Evolutionary conservation across 768 basidiomycete genomes (phyloP), one percentile per base, ranked within the genome.

Genomic region (Cystofilobasidium ferigula): DNA sequence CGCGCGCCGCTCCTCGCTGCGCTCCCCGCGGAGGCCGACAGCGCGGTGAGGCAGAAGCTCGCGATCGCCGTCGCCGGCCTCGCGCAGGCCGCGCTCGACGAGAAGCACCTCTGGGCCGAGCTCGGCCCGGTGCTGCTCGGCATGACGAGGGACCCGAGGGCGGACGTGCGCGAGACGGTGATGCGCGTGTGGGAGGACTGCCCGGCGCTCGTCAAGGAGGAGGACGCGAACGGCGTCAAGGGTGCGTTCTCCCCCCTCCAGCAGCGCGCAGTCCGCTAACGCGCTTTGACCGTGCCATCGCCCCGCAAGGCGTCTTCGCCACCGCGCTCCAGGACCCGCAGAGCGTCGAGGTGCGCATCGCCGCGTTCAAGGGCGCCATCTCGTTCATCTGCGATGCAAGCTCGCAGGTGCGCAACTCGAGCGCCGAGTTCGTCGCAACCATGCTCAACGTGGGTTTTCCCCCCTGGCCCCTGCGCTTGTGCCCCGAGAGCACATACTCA

Each of bases 81-180:
- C 26, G 66, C 66, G 35, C 60, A 57, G 53, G 59, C 61, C 13
- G 53, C 61, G 10, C 42, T 68, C 28, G 43, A 56, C 36, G 59
- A 62, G 43, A 53, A 68, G 54, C 26, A 42, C 35, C 64, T 51
- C 1, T 66, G 64, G 64, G 57, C 47, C 24, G 58, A 60, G 32
- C 57, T 59, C 20, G 35, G 43, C 3, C 32, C 35, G 9, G 40
- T 36, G 1, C 38, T 60, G 20, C 30, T 60, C 16, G 20, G 18
- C 12, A 54, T 61, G 59, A 62, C 40, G 3, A 43, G 54, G 32
- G 30, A 51, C 40, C 28, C 30, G 0, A n/a, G 54, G 16, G 38
- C 42, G 18, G 60, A 57, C n/a, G 61, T 68, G 32, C 62, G 61
- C 20, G 60, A 57, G 54, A 68, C 43, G 42, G 61, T 61, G n/a